Evolutionary conservation across 2,329 filamentous ascomycete species (phyloP).

Genomic region (Paecilomyces formosus): DNA sequence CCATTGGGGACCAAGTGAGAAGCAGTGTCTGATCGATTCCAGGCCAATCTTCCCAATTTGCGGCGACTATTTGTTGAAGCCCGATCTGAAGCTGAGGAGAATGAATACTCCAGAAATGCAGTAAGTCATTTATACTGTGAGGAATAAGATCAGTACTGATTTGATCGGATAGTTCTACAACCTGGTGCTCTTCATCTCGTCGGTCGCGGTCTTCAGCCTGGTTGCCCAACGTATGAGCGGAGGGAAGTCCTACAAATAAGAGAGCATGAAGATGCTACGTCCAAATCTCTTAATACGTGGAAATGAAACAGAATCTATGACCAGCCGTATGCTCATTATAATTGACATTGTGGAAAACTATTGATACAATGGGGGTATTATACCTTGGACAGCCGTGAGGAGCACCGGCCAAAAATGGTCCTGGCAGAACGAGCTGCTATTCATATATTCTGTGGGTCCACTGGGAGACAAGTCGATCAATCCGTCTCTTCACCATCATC

Average conservation of each 20-base stretch:
- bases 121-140: slow-evolving; percentile 46
- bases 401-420: too few species aligned
- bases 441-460: not conserved
- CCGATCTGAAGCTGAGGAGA: slow-evolving; percentile 85
- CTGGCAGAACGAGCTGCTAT: too few species aligned
- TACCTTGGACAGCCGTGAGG: not conserved
- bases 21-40: slow-evolving; percentile 1
- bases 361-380: not conserved
- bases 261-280: not conserved
- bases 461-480: slow-evolving; percentile 19
- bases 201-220: slow-evolving; percentile 87
- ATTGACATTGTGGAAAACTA: not conserved
- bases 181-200: slow-evolving; percentile 91
- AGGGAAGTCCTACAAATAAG: slow-evolving; percentile 27
- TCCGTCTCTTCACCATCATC: slow-evolving; percentile 60
- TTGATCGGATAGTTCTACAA: slow-evolving; percentile 70
- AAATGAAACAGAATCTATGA: not conserved
- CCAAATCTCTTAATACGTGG: not conserved
- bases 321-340: not conserved
- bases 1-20: too few species aligned
- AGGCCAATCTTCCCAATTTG: slow-evolving; percentile 71
- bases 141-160: not conserved
- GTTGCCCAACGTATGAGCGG: slow-evolving; percentile 75
- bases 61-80: slow-evolving; percentile 92
- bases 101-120: slow-evolving; percentile 86